phyloP scores from a whole-genome alignment of 352 stramenopile species.

The Globisporangium spinosum region DNA sequence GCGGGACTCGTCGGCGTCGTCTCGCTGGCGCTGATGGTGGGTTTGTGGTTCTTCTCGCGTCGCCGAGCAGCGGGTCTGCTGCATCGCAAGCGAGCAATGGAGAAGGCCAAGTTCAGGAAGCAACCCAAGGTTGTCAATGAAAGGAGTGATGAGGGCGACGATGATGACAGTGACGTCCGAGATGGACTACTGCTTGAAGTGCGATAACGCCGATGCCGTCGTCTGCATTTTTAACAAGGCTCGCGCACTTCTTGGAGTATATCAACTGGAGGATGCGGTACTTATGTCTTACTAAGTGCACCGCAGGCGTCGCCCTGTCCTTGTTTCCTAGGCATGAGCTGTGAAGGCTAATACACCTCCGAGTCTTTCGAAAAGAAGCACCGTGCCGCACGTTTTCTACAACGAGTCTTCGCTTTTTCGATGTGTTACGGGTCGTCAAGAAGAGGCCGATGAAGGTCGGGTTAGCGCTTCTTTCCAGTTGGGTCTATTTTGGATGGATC shows the following conservation, averaged over 20 bases:
- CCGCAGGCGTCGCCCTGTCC: no score
- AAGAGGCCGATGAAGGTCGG: neutral
- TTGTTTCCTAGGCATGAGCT: no score
- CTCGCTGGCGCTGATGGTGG: conserved; percentile 10
- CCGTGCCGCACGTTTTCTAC: no score
- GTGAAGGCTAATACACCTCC: no score
- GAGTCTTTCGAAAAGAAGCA: no score
- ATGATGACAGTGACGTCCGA: neutral
- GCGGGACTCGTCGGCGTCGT: neutral
- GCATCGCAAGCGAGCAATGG: neutral
- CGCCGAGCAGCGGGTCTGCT: neutral
- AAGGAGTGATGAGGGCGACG: neutral
- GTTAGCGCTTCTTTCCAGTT: neutral
- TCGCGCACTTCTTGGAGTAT: no score
- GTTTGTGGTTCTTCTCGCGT: conserved; percentile 2
- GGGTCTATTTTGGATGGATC: conserved; percentile 1
- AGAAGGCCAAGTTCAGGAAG: neutral
- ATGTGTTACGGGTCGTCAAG: no score
- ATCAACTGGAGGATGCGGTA: no score
- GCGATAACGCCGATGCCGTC: neutral
- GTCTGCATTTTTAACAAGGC: no score
- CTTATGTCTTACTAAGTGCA: no score
- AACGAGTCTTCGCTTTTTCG: neutral
- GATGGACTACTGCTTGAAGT: conserved; percentile 1
- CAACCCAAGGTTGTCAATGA: neutral